Percentiles rank a stretch among this genome's conserved stretches.
These are phyloP conservation scores for Artomyces pyxidatus DNA, from an alignment of 768 basidiomycete species.

Conservation along the genomic window DNA sequence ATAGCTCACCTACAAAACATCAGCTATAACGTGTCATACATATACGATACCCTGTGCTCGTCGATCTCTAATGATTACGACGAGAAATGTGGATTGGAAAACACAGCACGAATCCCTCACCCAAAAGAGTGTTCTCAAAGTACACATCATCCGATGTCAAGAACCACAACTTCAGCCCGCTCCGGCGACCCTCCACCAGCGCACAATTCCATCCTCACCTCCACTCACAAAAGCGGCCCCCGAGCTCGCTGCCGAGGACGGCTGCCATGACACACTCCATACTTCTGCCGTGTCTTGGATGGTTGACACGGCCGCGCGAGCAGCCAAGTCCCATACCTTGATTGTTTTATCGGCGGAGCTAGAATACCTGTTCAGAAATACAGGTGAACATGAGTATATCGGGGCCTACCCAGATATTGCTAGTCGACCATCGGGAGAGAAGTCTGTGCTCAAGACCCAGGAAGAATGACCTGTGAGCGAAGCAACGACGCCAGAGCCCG, in stretches of 20 bases:
- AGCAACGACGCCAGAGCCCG: slow-evolving; percentile 72
- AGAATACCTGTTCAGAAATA: slow-evolving; percentile 2
- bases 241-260: slow-evolving; percentile 44
- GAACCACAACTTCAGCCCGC: slow-evolving; percentile 20
- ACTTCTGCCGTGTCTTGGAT: slow-evolving; percentile 74
- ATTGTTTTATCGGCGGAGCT: slow-evolving; percentile 83
- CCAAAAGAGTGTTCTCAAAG: neutral
- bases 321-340: slow-evolving; percentile 80
- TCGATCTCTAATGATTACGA: neutral
- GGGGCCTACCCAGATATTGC: slow-evolving; percentile 78
- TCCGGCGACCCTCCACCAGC: slow-evolving; percentile 76
- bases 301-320: slow-evolving; percentile 68
- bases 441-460: slow-evolving; percentile 80
- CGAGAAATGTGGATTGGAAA: neutral
- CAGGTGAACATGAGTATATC: too few species aligned
- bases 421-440: slow-evolving; percentile 74
- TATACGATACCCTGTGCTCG: neutral
- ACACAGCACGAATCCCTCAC: neutral
- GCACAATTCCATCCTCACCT: slow-evolving; percentile 65
- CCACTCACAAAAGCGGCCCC: slow-evolving; percentile 67
- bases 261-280: slow-evolving; percentile 79
- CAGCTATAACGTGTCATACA: neutral
- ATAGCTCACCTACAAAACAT: slow-evolving; percentile 13
- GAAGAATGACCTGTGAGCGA: slow-evolving; percentile 84
- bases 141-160: neutral